Conservation (phyloP, 495 filamentous ascomycete species). For the Tuber magnatum region DNA sequence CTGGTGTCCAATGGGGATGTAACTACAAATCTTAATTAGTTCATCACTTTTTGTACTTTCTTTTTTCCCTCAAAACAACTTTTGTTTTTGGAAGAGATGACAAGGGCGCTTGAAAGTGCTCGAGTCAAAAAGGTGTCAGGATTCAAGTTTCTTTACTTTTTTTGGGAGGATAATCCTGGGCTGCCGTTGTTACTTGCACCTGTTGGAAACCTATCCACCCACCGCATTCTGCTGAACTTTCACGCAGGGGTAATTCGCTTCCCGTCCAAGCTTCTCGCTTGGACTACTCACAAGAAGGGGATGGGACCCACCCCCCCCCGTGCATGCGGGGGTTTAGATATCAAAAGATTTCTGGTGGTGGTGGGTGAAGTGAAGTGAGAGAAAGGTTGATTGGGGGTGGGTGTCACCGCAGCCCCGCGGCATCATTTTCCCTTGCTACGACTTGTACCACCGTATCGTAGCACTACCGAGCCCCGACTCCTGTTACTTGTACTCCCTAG, state of each 20-base stretch:
- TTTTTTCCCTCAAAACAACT: background rate
- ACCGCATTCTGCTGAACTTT: conserved; percentile 11
- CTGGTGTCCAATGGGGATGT: conserved; percentile 19
- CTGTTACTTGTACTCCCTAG: background rate
- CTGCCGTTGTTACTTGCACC: conserved; percentile 5
- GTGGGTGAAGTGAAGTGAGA: background rate
- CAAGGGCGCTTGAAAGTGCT: background rate
- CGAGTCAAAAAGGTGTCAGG: background rate
- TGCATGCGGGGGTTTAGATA: background rate
- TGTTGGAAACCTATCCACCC: conserved; percentile 23
- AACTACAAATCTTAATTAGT: conserved; percentile 14
- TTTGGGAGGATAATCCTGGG: conserved; percentile 10
- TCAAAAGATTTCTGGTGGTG: background rate
- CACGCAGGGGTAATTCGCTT: conserved; percentile 36
- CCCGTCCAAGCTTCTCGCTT: conserved; percentile 27
- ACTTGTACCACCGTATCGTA: conserved; percentile 6
- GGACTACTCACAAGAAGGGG: conserved; percentile 18
- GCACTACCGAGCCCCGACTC: background rate
- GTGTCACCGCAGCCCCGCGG: conserved; percentile 15
- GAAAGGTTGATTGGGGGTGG: conserved; percentile 8
- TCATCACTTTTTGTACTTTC: conserved; percentile 16
- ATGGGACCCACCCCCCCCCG: background rate
- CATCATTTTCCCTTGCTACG: background rate
- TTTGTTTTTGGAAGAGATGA: background rate
- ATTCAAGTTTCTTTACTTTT: conserved; percentile 10